Conservation (phyloP, 352 stramenopile species). For the Globisporangium uncinulatum region DNA sequence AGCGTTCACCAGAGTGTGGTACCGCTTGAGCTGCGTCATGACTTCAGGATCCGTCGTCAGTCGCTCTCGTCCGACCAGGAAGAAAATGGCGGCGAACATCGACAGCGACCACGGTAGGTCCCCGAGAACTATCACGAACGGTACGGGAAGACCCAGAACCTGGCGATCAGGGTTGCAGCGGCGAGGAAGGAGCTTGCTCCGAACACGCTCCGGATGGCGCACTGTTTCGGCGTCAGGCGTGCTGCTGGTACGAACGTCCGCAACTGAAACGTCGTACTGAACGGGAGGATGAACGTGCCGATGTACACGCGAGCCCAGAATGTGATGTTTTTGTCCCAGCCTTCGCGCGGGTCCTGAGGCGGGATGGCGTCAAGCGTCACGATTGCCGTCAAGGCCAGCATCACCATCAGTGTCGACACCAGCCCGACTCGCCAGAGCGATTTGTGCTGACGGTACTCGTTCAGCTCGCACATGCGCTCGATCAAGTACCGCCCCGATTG, state of each 20-base stretch:
- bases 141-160: slow-evolving; percentile 8
- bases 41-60: slow-evolving; percentile 11
- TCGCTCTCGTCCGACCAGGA: background rate
- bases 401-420: slow-evolving; percentile 1
- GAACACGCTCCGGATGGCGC: background rate
- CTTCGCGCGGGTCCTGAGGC: slow-evolving; percentile 7
- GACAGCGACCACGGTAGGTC: background rate
- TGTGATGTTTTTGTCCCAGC: background rate
- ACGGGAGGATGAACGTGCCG: background rate
- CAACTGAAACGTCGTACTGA: slow-evolving; percentile 3
- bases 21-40: background rate
- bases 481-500: slow-evolving; percentile 17
- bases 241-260: background rate
- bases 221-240: background rate
- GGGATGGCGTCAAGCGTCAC: slow-evolving; percentile 9
- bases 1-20: background rate
- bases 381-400: slow-evolving; percentile 8
- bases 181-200: background rate
- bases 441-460: slow-evolving; percentile 13
- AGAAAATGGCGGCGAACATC: slow-evolving; percentile 3
- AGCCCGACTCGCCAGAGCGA: slow-evolving; percentile 3
- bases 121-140: slow-evolving; percentile 6
- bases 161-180: background rate
- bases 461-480: slow-evolving; percentile 16
- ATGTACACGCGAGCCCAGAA: slow-evolving; percentile 4